phyloP scores from a whole-genome alignment of 2,329 filamentous ascomycete species.

The Hirsutella thompsonii region DNA sequence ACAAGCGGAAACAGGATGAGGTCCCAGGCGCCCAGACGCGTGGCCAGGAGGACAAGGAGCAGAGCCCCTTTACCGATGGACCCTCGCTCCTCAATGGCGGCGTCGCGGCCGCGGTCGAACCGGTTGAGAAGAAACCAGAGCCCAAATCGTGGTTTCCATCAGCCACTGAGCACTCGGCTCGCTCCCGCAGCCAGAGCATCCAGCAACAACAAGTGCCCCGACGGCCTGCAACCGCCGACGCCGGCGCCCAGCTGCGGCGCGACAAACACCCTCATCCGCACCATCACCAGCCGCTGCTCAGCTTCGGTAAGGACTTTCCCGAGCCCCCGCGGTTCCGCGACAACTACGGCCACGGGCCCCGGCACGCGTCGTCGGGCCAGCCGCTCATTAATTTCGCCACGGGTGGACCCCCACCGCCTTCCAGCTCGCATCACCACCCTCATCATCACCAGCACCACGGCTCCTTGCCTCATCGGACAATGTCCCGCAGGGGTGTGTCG shows the following conservation, averaged over 20 bases:
- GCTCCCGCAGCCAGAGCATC: constrained; percentile 15
- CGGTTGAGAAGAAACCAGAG: constrained; percentile 11
- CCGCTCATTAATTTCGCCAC: constrained; percentile 34
- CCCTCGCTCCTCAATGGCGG: constrained; percentile 40
- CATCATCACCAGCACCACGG: constrained; percentile 3
- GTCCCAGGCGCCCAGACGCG: constrained; percentile 14
- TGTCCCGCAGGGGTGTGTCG: constrained; percentile 6
- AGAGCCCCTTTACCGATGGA: constrained; percentile 38
- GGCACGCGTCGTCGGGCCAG: constrained; percentile 18
- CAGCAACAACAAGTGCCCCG: constrained; percentile 6
- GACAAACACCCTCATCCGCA: constrained; percentile 33
- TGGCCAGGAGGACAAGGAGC: constrained; percentile 19
- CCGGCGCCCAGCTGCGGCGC: constrained; percentile 6
- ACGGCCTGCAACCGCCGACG: constrained; percentile 15
- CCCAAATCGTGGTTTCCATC: constrained; percentile 22
- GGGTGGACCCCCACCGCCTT: constrained; percentile 13
- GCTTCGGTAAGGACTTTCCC: constrained; percentile 47
- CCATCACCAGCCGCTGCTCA: constrained; percentile 50
- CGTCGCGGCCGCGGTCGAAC: constrained; percentile 8
- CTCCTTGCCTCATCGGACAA: constrained; percentile 1
- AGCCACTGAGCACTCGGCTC: constrained; percentile 22
- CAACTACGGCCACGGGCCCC: constrained; percentile 36
- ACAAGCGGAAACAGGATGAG: constrained; percentile 29
- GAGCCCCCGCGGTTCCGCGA: constrained; percentile 47
- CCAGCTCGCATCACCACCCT: too few relatives aligned